Percentiles rank a stretch among this genome's conserved stretches.
These are phyloP conservation scores for Phytophthora tentaculata DNA, from an alignment of 352 stramenopile genomes.

Conservation along the genomic window DNA sequence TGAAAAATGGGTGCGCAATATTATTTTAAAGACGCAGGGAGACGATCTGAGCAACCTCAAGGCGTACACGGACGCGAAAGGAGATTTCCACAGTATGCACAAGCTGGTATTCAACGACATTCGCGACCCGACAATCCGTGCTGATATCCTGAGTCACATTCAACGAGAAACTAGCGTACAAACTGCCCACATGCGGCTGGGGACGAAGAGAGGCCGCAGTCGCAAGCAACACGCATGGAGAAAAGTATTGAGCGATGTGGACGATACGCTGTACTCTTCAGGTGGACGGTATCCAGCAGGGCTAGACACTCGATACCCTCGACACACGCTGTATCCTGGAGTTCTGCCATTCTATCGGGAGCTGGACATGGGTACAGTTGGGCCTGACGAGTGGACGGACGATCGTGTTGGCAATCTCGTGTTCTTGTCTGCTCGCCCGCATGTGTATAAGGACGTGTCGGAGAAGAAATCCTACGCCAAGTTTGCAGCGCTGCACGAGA, in stretches of 20 bases:
- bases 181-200: constrained; percentile 93
- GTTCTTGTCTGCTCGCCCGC: constrained; percentile 97
- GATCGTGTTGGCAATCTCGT: constrained; percentile 96
- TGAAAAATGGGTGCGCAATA: constrained; percentile 97
- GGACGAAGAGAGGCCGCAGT: constrained; percentile 79
- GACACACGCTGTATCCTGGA: constrained; percentile 96
- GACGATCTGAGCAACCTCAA: constrained; percentile 97
- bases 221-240: constrained; percentile 91
- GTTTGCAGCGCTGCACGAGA: constrained; percentile 93
- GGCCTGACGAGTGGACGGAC: constrained; percentile 89
- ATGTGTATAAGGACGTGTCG: constrained; percentile 99
- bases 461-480: constrained; percentile 98
- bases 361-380: constrained; percentile 94
- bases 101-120: constrained; percentile 99
- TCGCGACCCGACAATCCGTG: constrained; percentile 76
- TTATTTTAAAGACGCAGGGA: constrained; percentile 95
- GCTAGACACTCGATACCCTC: constrained; percentile 92
- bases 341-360: constrained; percentile 98
- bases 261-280: constrained; percentile 98
- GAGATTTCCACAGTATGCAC: constrained; percentile 97
- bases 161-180: constrained; percentile 93
- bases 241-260: constrained; percentile 99
- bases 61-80: constrained; percentile 96
- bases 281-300: constrained; percentile 96
- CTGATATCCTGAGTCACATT: constrained; percentile 97